Conservation (phyloP, 192 early-diverging fungal genomes). For the Coemansia sp. region DNA sequence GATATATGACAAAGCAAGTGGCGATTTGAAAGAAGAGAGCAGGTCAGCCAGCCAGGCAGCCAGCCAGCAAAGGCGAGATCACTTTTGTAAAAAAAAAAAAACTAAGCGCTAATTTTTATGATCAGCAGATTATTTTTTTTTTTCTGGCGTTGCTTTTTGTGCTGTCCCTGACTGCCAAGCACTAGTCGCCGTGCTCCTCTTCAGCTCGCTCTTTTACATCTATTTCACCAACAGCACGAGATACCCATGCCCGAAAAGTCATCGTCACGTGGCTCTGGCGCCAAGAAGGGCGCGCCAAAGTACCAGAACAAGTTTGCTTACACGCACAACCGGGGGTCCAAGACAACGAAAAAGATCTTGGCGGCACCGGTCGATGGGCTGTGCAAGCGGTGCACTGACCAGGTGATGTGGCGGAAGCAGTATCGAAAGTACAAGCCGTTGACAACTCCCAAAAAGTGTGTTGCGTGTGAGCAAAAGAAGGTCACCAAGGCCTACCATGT, state of each 20-base stretch:
- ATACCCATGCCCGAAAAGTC: conserved; percentile 37
- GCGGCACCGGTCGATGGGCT: conserved; percentile 81
- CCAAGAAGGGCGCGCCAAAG: conserved; percentile 79
- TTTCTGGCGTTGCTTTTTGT: background rate
- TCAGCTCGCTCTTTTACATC: background rate
- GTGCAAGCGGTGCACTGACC: conserved; percentile 73
- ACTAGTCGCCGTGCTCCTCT: background rate
- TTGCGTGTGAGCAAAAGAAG: conserved; percentile 74
- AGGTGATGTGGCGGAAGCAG: conserved; percentile 85
- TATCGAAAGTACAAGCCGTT: conserved; percentile 98
- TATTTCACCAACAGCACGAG: background rate
- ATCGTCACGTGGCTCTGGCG: conserved; percentile 46
- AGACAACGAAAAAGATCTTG: conserved; percentile 75
- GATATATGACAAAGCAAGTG: background rate
- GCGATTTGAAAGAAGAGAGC: background rate
- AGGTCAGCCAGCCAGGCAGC: background rate
- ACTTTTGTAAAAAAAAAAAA: background rate
- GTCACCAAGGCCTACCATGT: conserved; percentile 96
- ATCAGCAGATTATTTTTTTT: background rate
- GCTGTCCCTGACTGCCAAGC: background rate
- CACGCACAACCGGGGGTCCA: conserved; percentile 85
- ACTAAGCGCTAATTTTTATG: background rate
- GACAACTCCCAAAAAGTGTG: conserved; percentile 82
- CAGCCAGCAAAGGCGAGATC: background rate
- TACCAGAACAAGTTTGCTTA: conserved; percentile 90